Evolutionary conservation across 805 yeast genomes (phyloP).

Genomic region (Yarrowia bubula): DNA sequence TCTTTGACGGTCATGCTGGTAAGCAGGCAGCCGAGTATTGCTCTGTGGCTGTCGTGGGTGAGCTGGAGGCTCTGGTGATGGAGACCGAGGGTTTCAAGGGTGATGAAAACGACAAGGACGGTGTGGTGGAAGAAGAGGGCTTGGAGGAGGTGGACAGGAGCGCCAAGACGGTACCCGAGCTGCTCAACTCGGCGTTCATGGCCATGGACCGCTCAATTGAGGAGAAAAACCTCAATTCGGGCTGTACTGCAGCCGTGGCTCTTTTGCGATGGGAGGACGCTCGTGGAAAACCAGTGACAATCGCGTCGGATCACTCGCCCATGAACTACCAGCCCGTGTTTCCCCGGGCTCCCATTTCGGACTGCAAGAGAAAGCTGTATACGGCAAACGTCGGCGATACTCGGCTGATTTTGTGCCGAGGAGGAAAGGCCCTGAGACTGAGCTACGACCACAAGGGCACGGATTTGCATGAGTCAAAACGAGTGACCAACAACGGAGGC

Average conservation of each 20-base stretch:
- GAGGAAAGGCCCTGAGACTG: conserved; percentile 71
- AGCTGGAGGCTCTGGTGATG: conserved; percentile 46
- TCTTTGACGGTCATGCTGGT: conserved; percentile 98
- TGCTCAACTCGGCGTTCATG: conserved; percentile 62
- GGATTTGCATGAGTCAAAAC: conserved; percentile 69
- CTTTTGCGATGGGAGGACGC: conserved; percentile 73
- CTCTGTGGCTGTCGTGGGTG: conserved; percentile 75
- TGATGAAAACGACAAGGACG: background rate
- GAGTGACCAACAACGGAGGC: conserved; percentile 81
- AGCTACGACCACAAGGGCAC: conserved; percentile 94
- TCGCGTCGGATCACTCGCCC: conserved; percentile 6
- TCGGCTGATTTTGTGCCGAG: conserved; percentile 72
- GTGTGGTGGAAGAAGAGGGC: background rate
- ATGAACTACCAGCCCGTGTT: conserved; percentile 3
- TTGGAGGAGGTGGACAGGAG: background rate
- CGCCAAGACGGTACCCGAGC: conserved; percentile 5
- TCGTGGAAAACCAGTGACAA: conserved; percentile 25
- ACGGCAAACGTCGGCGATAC: conserved; percentile 97
- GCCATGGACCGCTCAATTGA: conserved; percentile 71
- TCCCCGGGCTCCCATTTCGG: background rate
- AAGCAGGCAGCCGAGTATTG: conserved; percentile 92
- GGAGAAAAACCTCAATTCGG: conserved; percentile 63
- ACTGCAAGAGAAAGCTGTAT: conserved; percentile 60
- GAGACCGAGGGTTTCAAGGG: conserved; percentile 33
- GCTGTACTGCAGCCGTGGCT: conserved; percentile 95